Base-by-base conservation (phyloP, 2,329 filamentous ascomycete species). In the Cryphonectria nitschkei region DNA sequence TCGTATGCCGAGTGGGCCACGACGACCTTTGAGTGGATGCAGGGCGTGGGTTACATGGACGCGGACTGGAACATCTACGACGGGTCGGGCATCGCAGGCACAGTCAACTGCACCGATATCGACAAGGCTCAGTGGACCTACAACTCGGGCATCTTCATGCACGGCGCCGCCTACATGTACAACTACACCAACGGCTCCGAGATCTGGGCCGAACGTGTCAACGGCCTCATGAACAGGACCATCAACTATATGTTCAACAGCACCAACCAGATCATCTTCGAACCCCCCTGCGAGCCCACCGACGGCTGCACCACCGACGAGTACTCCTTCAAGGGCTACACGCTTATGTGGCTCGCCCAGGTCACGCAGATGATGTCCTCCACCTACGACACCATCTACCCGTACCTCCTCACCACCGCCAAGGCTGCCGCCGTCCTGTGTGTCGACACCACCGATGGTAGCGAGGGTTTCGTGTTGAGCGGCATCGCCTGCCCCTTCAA, bases 271-370 rank as follows among this genome's bases (percentile, higher is more conserved):
- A 84, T 92, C 73, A 89, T 92, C 74, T 88, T 82, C 70, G 93
- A 95, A 78, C 81, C 87, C 8, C 84, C 89, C 13, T 95, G 93
- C 81, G 91, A 93, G 75, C 75, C 77, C 46, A 76, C 79, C 39
- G 79, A 76, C 19, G 85, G 81, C 29, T 95, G 93, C 82, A 90
- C 90, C 69, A 85, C 87, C 60, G 93, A 95, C 75, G 91, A 93
- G 83, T 82, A 88, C 71, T 88, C 89, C 1, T 94, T 92, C 85
- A 93, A 93, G 79, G 91, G 90, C 37, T 89, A 90, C 69, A 82
- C 92, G 19, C 84, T 88, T 72, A 86, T 89, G 56, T 92, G 90
- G 88, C 83, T 93, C 73, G 84, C 87, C 11, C 84, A 86, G 32
- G 85, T 87, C 0, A 85, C 87, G 0, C 84, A 90, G 74, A 71